Evolutionary conservation across 805 yeast genomes (phyloP).

Genomic region (Yarrowia phangngaensis): DNA sequence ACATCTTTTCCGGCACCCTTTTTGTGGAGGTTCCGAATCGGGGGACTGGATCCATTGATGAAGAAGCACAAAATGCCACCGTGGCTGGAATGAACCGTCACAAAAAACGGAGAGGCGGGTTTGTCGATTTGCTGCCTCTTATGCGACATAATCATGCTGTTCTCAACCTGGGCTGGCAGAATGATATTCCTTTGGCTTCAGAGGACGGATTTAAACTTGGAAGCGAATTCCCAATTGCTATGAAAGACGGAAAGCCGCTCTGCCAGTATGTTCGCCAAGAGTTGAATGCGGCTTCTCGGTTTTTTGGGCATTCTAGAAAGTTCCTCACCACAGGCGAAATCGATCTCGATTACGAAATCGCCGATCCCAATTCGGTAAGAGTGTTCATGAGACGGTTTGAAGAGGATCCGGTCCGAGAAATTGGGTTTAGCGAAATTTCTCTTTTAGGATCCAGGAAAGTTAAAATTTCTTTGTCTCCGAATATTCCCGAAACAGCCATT

Average conservation of each 20-base stretch:
- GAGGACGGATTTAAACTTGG: conserved; percentile 21
- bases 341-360: conserved; percentile 15
- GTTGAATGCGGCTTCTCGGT: conserved; percentile 15
- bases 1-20: conserved; percentile 14
- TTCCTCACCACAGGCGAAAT: conserved; percentile 1
- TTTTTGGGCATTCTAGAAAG: conserved; percentile 18
- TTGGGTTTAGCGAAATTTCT: neutral
- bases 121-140: conserved; percentile 5
- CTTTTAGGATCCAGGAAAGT: neutral
- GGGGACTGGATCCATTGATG: conserved; percentile 16
- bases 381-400: conserved; percentile 21
- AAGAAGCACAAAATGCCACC: neutral
- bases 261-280: conserved; percentile 16
- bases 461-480: neutral
- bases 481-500: conserved; percentile 12
- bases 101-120: conserved; percentile 10
- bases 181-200: conserved; percentile 7
- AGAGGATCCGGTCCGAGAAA: neutral
- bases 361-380: neutral
- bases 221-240: neutral
- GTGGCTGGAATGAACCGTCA: conserved; percentile 3
- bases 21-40: conserved; percentile 14
- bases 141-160: conserved; percentile 10
- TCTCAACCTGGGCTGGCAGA: conserved; percentile 22
- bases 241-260: conserved; percentile 1